These are phyloP conservation scores for Persicaria maculosa DNA, from an alignment of 148 eudicot species.

Conservation along the genomic window DNA sequence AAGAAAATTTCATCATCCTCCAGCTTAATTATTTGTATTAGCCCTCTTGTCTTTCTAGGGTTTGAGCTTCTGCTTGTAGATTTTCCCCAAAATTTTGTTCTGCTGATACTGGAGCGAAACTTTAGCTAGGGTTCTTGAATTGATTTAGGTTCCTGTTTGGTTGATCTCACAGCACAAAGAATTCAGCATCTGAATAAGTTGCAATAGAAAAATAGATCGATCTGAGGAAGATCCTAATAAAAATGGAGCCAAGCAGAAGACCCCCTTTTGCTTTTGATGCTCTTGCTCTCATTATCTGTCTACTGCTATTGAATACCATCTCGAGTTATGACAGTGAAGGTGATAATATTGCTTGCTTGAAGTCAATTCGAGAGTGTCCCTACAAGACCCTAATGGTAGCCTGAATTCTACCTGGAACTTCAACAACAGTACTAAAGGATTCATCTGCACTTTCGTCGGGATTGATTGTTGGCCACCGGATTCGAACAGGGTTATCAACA, in stretches of 20 bases:
- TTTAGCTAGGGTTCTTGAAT: too few relatives aligned
- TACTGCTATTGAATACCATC: not conserved
- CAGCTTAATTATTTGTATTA: not conserved
- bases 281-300: not conserved
- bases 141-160: not conserved
- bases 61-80: not conserved
- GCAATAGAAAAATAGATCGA: not conserved
- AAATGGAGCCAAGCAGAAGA: constrained; percentile 3
- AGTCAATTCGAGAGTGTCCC: not conserved
- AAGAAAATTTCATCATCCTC: not conserved
- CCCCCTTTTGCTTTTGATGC: not conserved
- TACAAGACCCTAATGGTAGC: constrained; percentile 14
- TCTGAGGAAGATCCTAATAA: not conserved
- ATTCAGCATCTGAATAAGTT: too few relatives aligned
- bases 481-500: constrained; percentile 41
- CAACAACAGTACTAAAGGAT: constrained; percentile 38
- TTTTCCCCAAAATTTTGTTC: not conserved
- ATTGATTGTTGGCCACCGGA: constrained; percentile 46
- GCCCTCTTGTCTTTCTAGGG: not conserved
- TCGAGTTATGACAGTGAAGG: constrained; percentile 11
- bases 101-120: too few relatives aligned
- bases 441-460: constrained; percentile 44
- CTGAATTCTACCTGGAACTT: constrained; percentile 42
- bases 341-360: constrained; percentile 4
- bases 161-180: not conserved